Conservation (phyloP, 2,329 filamentous ascomycete genomes). For the Macrophomina tecta region DNA sequence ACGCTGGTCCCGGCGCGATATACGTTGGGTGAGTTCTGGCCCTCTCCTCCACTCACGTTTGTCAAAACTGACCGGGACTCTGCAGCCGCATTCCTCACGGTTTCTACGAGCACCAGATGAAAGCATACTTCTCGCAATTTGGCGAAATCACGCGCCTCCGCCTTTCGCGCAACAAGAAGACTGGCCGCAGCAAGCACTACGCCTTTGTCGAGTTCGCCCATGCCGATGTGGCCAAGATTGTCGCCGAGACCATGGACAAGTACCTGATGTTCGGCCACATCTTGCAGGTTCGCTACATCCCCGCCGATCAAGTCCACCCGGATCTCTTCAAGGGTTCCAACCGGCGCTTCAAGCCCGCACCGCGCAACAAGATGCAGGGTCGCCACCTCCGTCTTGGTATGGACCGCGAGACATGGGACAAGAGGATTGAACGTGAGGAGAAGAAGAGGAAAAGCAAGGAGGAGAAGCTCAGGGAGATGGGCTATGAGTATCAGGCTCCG, state of each 20-base stretch:
- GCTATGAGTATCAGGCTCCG: conserved; percentile 82
- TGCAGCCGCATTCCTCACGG: conserved; percentile 80
- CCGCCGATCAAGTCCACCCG: conserved; percentile 77
- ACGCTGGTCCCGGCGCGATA: conserved; percentile 74
- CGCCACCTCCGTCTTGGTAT: conserved; percentile 74
- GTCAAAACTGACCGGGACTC: conserved; percentile 8
- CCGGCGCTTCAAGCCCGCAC: conserved; percentile 84
- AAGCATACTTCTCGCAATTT: conserved; percentile 91
- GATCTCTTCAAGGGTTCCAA: conserved; percentile 90
- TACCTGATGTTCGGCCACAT: conserved; percentile 96
- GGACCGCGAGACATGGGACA: conserved; percentile 78
- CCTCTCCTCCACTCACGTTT: background rate
- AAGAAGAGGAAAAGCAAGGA: conserved; percentile 71
- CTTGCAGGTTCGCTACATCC: conserved; percentile 82
- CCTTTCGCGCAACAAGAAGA: conserved; percentile 89
- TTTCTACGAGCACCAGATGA: conserved; percentile 98
- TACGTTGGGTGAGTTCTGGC: conserved; percentile 71
- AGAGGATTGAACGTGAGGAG: conserved; percentile 75
- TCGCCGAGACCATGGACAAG: conserved; percentile 95
- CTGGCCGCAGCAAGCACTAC: conserved; percentile 89
- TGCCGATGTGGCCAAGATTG: conserved; percentile 83
- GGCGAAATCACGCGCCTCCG: conserved; percentile 79
- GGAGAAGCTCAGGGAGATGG: conserved; percentile 77
- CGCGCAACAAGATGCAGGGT: conserved; percentile 85
- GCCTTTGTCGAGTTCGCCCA: conserved; percentile 89